These are phyloP conservation scores for Neoboletus magnificus DNA, from an alignment of 768 basidiomycete species.

Conservation along the genomic window DNA sequence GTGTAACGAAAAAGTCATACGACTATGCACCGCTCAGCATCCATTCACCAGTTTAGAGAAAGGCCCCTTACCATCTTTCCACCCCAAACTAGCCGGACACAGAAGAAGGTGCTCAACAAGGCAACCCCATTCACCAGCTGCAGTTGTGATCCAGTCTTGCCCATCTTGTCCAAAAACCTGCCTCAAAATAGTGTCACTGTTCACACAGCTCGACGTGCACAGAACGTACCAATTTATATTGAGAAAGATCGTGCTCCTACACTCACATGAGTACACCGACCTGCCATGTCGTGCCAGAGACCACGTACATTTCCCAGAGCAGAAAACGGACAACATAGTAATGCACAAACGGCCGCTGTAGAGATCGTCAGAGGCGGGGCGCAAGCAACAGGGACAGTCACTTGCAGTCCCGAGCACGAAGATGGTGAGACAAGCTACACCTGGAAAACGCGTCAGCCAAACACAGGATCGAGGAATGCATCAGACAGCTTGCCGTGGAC, in stretches of 20 bases:
- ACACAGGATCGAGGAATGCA: not conserved
- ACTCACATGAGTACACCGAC: conserved; percentile 3
- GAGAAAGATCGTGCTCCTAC: conserved; percentile 79
- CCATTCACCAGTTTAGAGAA: not conserved
- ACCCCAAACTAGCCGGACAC: conserved; percentile 70
- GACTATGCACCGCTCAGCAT: conserved; percentile 43
- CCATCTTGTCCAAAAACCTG: conserved; percentile 77
- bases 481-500: conserved; percentile 54
- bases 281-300: not conserved
- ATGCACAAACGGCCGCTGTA: conserved; percentile 67
- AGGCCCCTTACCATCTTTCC: conserved; percentile 37
- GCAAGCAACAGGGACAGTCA: conserved; percentile 7
- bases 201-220: not conserved
- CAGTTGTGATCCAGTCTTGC: conserved; percentile 60
- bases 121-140: conserved; percentile 72
- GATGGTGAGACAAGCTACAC: conserved; percentile 59
- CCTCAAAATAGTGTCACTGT: not conserved
- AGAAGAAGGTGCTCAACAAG: conserved; percentile 66
- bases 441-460: conserved; percentile 31
- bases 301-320: conserved; percentile 72
- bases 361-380: conserved; percentile 1
- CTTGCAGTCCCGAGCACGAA: conserved; percentile 72
- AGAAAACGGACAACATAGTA: conserved; percentile 79
- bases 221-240: conserved; percentile 76
- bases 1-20: conserved; percentile 58